Percentiles rank a stretch among this genome's conserved stretches.
Evolutionary conservation across 2,329 filamentous ascomycete genomes (phyloP).

Genomic region (Chrysoporthe deuterocubensis): DNA sequence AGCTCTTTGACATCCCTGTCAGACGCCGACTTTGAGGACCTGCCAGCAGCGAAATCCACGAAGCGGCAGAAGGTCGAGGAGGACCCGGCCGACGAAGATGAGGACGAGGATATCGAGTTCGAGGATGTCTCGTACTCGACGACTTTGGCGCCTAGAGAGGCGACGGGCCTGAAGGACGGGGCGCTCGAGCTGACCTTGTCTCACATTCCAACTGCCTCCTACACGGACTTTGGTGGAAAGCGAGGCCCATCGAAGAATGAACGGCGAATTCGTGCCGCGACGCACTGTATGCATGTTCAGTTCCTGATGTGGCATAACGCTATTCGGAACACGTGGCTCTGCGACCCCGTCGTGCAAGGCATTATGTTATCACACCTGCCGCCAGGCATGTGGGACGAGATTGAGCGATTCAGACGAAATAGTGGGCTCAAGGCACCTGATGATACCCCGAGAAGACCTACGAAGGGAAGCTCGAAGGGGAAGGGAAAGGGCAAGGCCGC

Average conservation of each 20-base stretch:
- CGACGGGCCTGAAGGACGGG: conserved; percentile 56
- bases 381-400: conserved; percentile 68
- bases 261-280: conserved; percentile 73
- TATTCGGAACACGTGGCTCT: conserved; percentile 81
- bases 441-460: conserved; percentile 41
- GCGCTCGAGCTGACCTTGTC: conserved; percentile 76
- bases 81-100: conserved; percentile 49
- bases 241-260: conserved; percentile 88
- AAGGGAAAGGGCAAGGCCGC: conserved; percentile 44
- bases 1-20: conserved; percentile 59
- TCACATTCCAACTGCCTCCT: conserved; percentile 49
- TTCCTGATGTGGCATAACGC: conserved; percentile 89
- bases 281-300: conserved; percentile 89
- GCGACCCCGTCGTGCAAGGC: conserved; percentile 75
- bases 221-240: conserved; percentile 67
- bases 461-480: conserved; percentile 29
- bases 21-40: conserved; percentile 62
- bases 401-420: conserved; percentile 73
- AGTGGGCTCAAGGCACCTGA: conserved; percentile 58
- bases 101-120: conserved; percentile 66
- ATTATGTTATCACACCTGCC: conserved; percentile 77
- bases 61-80: conserved; percentile 42
- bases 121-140: conserved; percentile 56
- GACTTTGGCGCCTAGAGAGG: conserved; percentile 37
- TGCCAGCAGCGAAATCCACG: conserved; percentile 38